Evolutionary conservation across 495 filamentous ascomycete species (phyloP), one percentile per base, ranked within the genome.

Genomic region (Lentithecium fluviatile): DNA sequence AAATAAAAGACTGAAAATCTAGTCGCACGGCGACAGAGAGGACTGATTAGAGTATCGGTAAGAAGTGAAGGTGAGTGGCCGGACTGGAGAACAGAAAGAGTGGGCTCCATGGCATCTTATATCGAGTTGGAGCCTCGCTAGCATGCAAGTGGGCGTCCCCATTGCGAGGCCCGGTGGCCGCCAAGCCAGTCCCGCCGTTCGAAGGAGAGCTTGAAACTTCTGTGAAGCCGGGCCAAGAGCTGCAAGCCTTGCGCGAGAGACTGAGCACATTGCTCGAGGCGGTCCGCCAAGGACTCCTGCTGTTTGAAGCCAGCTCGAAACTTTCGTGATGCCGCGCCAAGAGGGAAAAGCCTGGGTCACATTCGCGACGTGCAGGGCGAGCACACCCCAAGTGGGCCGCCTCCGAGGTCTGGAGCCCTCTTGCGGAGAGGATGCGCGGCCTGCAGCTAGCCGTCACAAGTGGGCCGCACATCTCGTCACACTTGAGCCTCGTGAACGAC

Each of bases 21-120:
- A 58, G 29, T 68, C 60, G 65, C 46, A 23, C 64, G 54, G 64
- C 64, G 60, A 67, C 64, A 62, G 64, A 49, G 25, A 26, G 6
- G 1, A 42, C 42, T 58, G 52, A 62, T 58, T 55, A 59, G 47
- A 36, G 19, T 20, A 52, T 36, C 11, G 37, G 24, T 21, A 46
- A 63, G 55, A 63, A 67, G 49, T 67, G 53, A 63, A 66, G 38
- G 52, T 67, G 64, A 63, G 56, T 55, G 46, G 47, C 54, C 64
- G 54, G 54, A 53, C 59, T 67, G 45, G 19, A 66, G 54, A 59
- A 32, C 19, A n/a, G 53, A 57, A 59, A 32, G 47, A 43, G 54
- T 58, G 46, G 53, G 38, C 29, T 55, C 21, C 2, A 43, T 21
- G 4, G 17, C 42, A 11, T 56, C 46, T 58, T 59, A 61, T 67